phyloP scores from a whole-genome alignment of 257 asterid species.

The Mitragyna speciosa region DNA sequence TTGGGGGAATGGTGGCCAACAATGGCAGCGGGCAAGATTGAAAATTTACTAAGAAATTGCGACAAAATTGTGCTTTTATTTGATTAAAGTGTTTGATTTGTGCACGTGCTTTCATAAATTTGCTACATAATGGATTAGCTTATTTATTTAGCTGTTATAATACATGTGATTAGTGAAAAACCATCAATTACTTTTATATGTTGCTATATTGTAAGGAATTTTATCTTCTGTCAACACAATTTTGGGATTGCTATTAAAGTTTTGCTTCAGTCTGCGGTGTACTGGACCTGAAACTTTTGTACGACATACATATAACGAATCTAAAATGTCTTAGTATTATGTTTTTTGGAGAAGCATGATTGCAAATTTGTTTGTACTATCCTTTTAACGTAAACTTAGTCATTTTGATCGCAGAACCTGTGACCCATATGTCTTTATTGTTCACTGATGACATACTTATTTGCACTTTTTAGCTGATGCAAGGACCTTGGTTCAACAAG shows the following conservation, averaged over 20 bases:
- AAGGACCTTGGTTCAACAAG: slow-evolving; percentile 96
- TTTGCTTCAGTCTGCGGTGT: neutral
- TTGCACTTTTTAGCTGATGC: slow-evolving; percentile 70
- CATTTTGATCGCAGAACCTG: neutral
- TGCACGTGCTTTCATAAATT: neutral
- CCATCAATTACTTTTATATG: neutral
- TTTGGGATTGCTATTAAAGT: neutral
- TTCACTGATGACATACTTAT: neutral
- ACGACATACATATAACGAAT: neutral
- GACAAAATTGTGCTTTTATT: neutral
- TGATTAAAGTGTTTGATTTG: neutral
- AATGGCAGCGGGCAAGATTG: neutral
- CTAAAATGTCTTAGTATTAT: neutral
- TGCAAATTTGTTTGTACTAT: neutral
- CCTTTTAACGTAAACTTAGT: neutral
- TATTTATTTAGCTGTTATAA: neutral
- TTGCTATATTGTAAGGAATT: neutral
- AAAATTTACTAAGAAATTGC: neutral
- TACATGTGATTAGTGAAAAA: neutral
- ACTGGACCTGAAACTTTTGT: neutral
- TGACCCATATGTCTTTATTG: neutral
- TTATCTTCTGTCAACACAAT: neutral
- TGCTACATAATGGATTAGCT: neutral
- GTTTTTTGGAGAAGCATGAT: neutral
- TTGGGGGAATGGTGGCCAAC: neutral